Evolutionary conservation across 345 rosid species (phyloP).

Genomic region (Euphorbia peplus): DNA sequence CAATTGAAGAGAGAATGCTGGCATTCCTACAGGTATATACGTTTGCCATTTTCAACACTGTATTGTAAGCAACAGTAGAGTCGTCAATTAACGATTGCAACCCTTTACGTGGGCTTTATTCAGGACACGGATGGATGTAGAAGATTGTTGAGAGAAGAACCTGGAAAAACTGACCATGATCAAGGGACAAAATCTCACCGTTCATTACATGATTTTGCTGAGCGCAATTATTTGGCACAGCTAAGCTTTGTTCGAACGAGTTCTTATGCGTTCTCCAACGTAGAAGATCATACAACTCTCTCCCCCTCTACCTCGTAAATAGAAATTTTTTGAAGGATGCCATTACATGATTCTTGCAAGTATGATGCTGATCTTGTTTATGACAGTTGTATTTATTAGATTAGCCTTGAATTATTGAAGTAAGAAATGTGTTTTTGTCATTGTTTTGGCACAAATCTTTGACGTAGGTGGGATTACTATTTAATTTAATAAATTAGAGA

Average conservation of each 20-base stretch:
- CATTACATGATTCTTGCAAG: no score
- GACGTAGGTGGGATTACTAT: no score
- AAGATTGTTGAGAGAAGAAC: slow-evolving; percentile 48
- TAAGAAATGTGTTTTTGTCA: no score
- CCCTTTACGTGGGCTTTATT: not conserved
- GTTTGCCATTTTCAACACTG: not conserved
- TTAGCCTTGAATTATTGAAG: no score
- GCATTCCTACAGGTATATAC: slow-evolving; percentile 69
- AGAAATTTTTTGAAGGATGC: no score
- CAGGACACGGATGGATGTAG: slow-evolving; percentile 68
- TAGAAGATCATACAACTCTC: slow-evolving; percentile 7
- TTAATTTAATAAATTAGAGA: no score
- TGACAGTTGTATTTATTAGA: no score
- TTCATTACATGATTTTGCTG: slow-evolving; percentile 87
- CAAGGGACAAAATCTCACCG: slow-evolving; percentile 43
- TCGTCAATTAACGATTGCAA: not conserved
- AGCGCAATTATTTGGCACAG: slow-evolving; percentile 62
- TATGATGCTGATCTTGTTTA: no score
- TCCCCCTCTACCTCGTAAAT: no score
- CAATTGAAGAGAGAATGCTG: slow-evolving; percentile 35
- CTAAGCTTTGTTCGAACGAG: slow-evolving; percentile 63
- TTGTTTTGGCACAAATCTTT: no score
- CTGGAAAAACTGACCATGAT: slow-evolving; percentile 35
- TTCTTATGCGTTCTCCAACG: slow-evolving; percentile 29
- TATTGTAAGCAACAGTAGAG: not conserved